phyloP scores from a whole-genome alignment of 306 rosid species.

The Echinosophora koreensis region DNA sequence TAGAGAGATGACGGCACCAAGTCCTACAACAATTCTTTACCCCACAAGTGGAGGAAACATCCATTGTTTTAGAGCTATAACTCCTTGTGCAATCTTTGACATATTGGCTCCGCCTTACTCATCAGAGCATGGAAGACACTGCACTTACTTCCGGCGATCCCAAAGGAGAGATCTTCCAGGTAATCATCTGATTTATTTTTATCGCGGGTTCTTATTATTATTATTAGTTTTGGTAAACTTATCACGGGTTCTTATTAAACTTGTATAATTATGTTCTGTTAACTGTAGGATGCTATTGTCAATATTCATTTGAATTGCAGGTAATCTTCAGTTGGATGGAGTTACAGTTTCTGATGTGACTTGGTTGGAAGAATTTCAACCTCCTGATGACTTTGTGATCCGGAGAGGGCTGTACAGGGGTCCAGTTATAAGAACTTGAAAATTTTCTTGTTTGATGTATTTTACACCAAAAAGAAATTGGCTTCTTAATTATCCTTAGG shows the following conservation, averaged over 20 bases:
- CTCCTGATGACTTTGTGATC: slow-evolving; percentile 90
- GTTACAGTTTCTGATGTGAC: slow-evolving; percentile 62
- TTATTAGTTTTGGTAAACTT: too few relatives aligned
- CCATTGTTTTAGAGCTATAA: slow-evolving; percentile 84
- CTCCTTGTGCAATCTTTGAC: slow-evolving; percentile 97
- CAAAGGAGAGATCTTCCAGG: slow-evolving; percentile 77
- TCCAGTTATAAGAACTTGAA: slow-evolving; percentile 87
- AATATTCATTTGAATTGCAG: slow-evolving; percentile 49
- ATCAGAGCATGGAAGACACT: slow-evolving; percentile 81
- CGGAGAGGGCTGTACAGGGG: slow-evolving; percentile 92
- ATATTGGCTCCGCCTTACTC: slow-evolving; percentile 92
- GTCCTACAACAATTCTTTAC: slow-evolving; percentile 81
- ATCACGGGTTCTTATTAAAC: background rate
- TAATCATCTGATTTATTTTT: slow-evolving; percentile 46
- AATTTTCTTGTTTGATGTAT: slow-evolving; percentile 49
- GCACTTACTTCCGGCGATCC: slow-evolving; percentile 86
- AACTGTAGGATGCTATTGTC: background rate
- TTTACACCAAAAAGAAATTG: slow-evolving; percentile 49
- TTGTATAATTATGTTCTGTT: background rate
- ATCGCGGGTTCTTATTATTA: background rate
- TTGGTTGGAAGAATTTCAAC: slow-evolving; percentile 94
- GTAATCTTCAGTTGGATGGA: slow-evolving; percentile 61
- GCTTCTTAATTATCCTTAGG: slow-evolving; percentile 53
- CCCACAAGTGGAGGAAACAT: slow-evolving; percentile 94
- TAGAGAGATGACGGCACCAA: slow-evolving; percentile 81